Conservation (phyloP, 2,329 filamentous ascomycete species). For the Sporothrix dimorphospora region DNA sequence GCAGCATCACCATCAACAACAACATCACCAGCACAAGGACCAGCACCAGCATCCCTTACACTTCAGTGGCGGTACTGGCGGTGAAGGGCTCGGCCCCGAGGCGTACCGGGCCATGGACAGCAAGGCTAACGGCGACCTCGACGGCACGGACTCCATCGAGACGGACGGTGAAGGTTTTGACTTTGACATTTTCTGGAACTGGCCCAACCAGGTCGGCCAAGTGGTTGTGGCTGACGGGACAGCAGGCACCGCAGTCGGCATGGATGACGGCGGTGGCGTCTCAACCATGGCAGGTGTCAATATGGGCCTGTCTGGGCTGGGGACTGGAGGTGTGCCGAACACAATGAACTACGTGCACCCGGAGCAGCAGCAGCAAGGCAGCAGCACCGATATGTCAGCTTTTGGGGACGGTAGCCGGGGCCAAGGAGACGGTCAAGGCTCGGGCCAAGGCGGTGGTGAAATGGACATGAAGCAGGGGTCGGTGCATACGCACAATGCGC, state of each 20-base stretch:
- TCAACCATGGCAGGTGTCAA: neutral
- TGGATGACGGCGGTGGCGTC: neutral
- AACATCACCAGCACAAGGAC: neutral
- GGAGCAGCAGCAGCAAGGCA: neutral
- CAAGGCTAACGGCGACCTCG: neutral
- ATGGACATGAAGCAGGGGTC: neutral
- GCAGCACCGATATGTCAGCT: neutral
- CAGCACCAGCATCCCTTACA: neutral
- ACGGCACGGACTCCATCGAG: conserved; percentile 23
- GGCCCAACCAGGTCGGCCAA: neutral
- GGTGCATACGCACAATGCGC: neutral
- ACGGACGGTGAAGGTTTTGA: conserved; percentile 22
- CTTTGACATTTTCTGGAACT: conserved; percentile 15
- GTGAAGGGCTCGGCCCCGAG: neutral
- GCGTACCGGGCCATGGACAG: neutral
- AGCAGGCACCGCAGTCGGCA: neutral
- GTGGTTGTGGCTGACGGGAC: neutral
- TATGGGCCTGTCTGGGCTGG: neutral
- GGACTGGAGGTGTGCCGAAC: neutral
- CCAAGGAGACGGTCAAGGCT: neutral
- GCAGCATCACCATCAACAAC: neutral
- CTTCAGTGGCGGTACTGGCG: neutral
- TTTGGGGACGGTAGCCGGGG: neutral
- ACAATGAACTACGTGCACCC: neutral
- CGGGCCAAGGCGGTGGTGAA: neutral